phyloP scores from a whole-genome alignment of 306 rosid genomes.

The Gleditsia sinensis region DNA sequence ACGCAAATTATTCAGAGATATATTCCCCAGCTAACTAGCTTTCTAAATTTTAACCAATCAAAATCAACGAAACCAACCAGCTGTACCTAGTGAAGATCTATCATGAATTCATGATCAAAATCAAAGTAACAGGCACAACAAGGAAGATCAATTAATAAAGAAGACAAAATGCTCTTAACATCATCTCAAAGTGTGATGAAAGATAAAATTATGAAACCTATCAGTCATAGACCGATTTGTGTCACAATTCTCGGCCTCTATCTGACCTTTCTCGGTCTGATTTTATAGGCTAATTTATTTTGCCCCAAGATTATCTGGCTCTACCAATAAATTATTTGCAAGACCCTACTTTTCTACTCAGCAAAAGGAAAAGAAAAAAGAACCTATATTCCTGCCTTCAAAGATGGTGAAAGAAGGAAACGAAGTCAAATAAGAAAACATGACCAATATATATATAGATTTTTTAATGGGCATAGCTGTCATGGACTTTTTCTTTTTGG shows the following conservation, averaged over 20 bases:
- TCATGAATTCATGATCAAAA: neutral
- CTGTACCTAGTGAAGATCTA: neutral
- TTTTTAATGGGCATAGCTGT: neutral
- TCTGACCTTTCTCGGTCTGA: neutral
- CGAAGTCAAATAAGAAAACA: neutral
- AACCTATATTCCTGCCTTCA: neutral
- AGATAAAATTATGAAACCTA: neutral
- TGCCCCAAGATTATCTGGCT: too few species aligned
- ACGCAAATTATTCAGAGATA: neutral
- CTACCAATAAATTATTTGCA: too few species aligned
- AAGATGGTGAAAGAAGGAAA: neutral
- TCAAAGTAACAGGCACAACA: neutral
- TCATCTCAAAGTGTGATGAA: neutral
- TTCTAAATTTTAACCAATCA: neutral
- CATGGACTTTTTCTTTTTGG: neutral
- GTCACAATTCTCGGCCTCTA: slow-evolving; percentile 1
- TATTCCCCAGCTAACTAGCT: too few species aligned
- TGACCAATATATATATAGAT: neutral
- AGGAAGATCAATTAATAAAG: slow-evolving; percentile 12
- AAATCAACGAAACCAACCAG: neutral
- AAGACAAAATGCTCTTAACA: too few species aligned
- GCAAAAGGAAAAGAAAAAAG: neutral
- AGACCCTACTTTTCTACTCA: neutral
- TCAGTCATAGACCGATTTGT: neutral
- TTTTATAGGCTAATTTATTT: neutral